Evolutionary conservation across 345 rosid species (phyloP).

Genomic region (Syzygium aromaticum): DNA sequence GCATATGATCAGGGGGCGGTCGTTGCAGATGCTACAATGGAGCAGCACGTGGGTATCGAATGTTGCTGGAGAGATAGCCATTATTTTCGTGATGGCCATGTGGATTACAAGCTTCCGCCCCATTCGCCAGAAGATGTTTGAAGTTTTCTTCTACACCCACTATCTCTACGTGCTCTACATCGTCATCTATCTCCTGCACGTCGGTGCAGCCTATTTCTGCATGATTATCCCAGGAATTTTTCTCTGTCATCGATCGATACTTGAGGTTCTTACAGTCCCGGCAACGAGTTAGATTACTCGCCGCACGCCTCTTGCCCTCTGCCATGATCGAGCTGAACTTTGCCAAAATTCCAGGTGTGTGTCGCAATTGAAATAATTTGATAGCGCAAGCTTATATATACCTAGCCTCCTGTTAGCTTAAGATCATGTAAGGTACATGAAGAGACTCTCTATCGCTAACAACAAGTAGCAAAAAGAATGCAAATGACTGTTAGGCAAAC

Average conservation of each 20-base stretch:
- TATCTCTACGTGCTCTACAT: slow-evolving; percentile 37
- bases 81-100: slow-evolving; percentile 31
- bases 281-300: slow-evolving; percentile 14
- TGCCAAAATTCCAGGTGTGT: slow-evolving; percentile 31
- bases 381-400: neutral
- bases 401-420: neutral
- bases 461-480: neutral
- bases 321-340: slow-evolving; percentile 39
- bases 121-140: slow-evolving; percentile 32
- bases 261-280: slow-evolving; percentile 47
- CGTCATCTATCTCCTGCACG: slow-evolving; percentile 36
- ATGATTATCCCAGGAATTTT: slow-evolving; percentile 41
- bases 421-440: neutral
- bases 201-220: slow-evolving; percentile 26
- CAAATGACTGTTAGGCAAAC: neutral
- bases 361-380: neutral
- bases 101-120: slow-evolving; percentile 31
- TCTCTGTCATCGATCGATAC: slow-evolving; percentile 40
- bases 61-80: slow-evolving; percentile 38
- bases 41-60: slow-evolving; percentile 22
- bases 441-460: neutral
- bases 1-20: neutral
- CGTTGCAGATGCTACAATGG: slow-evolving; percentile 33
- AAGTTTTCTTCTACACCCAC: slow-evolving; percentile 49
- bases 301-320: slow-evolving; percentile 36